Conservation (phyloP, 164 flowering plant species). For the Nymphaea colorata region DNA sequence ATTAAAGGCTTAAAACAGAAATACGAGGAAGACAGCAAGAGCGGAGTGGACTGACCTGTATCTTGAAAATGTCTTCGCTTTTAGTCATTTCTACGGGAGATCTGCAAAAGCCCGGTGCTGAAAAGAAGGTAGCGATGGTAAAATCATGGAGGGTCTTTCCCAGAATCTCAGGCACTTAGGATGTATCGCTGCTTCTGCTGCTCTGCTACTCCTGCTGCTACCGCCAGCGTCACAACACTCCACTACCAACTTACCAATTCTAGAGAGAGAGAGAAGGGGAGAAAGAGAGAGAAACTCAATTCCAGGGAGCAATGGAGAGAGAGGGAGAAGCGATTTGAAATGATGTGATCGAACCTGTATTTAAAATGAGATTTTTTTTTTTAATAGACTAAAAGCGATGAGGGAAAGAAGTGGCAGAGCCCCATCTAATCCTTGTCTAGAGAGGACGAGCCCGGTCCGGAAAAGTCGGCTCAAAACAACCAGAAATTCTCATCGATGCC, state of each 20-base stretch:
- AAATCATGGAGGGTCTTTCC: neutral
- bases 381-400: too few relatives aligned
- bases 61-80: constrained; percentile 76
- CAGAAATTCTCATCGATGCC: neutral
- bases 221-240: neutral
- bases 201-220: neutral
- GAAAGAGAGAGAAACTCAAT: neutral
- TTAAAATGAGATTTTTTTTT: neutral
- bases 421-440: neutral
- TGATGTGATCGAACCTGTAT: too few relatives aligned
- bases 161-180: neutral
- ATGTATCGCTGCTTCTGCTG: neutral
- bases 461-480: neutral
- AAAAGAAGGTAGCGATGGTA: neutral
- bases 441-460: neutral
- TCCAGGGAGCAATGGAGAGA: neutral
- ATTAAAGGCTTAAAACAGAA: neutral
- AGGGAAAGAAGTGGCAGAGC: neutral
- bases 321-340: neutral
- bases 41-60: constrained; percentile 40
- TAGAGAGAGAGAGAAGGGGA: neutral
- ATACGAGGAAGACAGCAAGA: neutral
- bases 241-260: neutral
- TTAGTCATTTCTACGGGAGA: constrained; percentile 45
- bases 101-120: constrained; percentile 2